Conservation (phyloP, 495 filamentous ascomycete genomes). For the Penicillium diatomitis region DNA sequence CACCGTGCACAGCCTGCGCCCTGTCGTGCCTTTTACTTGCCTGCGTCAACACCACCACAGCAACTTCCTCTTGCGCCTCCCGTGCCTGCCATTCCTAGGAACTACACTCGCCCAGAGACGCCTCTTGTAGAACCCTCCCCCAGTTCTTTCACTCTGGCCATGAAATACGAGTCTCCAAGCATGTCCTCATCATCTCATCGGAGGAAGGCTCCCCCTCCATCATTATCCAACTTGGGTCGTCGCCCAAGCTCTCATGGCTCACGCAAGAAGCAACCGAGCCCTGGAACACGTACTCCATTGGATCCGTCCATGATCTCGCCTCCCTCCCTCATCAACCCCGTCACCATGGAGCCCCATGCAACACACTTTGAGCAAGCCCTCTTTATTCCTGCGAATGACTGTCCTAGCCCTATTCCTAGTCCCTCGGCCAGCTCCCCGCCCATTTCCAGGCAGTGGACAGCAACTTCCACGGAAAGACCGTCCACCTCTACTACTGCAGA, state of each 20-base stretch:
- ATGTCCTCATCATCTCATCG: slow-evolving; percentile 23
- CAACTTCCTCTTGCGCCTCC: slow-evolving; percentile 25
- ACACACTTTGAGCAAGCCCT: slow-evolving; percentile 38
- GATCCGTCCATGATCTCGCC: slow-evolving; percentile 38
- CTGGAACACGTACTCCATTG: slow-evolving; percentile 23
- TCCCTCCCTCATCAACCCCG: slow-evolving; percentile 33
- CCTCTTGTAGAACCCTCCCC: slow-evolving; percentile 10
- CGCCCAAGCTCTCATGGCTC: slow-evolving; percentile 10
- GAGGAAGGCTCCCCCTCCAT: slow-evolving; percentile 28
- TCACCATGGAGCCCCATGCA: slow-evolving; percentile 36
- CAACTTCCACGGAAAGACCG: slow-evolving; percentile 30
- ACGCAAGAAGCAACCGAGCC: slow-evolving; percentile 22
- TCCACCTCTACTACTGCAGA: slow-evolving; percentile 35
- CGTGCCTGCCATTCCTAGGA: slow-evolving; percentile 13
- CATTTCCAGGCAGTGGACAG: slow-evolving; percentile 29
- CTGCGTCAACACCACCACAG: slow-evolving; percentile 25
- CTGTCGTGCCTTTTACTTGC: slow-evolving; percentile 19
- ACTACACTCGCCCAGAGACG: slow-evolving; percentile 15
- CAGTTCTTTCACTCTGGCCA: slow-evolving; percentile 22
- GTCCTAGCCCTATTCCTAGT: slow-evolving; percentile 33
- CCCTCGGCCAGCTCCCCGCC: slow-evolving; percentile 26
- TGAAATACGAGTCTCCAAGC: slow-evolving; percentile 21
- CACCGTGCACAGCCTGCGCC: slow-evolving; percentile 10
- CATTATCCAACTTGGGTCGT: slow-evolving; percentile 20
- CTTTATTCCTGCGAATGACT: slow-evolving; percentile 38